Evolutionary conservation across 176 grass and related monocot species (phyloP).

Genomic region (Triticum monococcum): DNA sequence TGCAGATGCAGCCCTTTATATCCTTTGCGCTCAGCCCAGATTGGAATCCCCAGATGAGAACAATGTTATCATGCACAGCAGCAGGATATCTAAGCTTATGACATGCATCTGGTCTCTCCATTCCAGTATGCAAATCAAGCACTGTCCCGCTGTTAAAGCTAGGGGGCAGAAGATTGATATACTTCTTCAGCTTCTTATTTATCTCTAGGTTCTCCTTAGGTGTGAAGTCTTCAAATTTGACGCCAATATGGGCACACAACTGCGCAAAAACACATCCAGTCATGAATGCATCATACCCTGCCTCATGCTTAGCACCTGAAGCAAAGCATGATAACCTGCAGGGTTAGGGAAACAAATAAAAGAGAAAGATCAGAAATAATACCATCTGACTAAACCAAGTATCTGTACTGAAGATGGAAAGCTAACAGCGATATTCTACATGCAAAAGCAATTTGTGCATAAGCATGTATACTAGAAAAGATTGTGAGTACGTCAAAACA

Average conservation of each 20-base stretch:
- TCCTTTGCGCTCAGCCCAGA: slow-evolving; percentile 58
- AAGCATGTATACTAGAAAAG: slow-evolving; percentile 15
- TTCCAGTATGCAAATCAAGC: slow-evolving; percentile 72
- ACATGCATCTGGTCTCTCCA: slow-evolving; percentile 61
- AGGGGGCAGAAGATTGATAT: slow-evolving; percentile 66
- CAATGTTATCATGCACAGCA: slow-evolving; percentile 53
- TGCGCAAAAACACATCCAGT: slow-evolving; percentile 89
- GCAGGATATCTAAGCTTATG: slow-evolving; percentile 53
- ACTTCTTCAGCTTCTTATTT: slow-evolving; percentile 54
- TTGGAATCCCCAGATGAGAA: slow-evolving; percentile 84
- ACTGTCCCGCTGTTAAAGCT: slow-evolving; percentile 84
- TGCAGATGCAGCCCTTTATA: slow-evolving; percentile 69
- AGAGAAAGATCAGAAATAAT: slow-evolving; percentile 17
- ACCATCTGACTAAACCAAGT: slow-evolving; percentile 8
- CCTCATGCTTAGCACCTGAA: slow-evolving; percentile 90
- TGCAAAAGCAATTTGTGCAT: slow-evolving; percentile 20
- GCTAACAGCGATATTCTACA: neutral
- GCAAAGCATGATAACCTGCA: slow-evolving; percentile 83
- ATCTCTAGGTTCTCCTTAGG: slow-evolving; percentile 47
- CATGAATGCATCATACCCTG: slow-evolving; percentile 98
- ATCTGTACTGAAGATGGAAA: neutral
- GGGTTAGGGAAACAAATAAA: slow-evolving; percentile 18
- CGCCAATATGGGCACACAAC: slow-evolving; percentile 56
- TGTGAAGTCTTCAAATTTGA: slow-evolving; percentile 66
- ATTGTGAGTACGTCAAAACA: neutral